Percentiles rank a stretch among this genome's conserved stretches.
These are phyloP conservation scores for Talaromyces amestolkiae DNA, from an alignment of 2,329 filamentous ascomycete species.

Conservation along the genomic window DNA sequence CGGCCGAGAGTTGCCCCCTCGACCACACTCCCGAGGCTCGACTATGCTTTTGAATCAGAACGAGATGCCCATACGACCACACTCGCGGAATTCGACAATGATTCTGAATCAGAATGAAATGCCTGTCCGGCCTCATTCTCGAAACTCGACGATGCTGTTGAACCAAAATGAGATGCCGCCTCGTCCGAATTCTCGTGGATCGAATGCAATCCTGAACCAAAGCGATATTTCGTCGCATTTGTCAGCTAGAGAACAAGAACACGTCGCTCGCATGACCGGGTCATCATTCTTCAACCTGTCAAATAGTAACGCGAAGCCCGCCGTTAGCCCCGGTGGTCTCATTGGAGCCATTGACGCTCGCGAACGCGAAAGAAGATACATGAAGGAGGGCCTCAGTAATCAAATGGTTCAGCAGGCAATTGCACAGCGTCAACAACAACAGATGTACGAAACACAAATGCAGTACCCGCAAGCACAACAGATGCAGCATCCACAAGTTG, in stretches of 20 bases:
- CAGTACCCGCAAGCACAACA: constrained; percentile 31
- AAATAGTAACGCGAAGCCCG: constrained; percentile 51
- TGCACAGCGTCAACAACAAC: constrained; percentile 61
- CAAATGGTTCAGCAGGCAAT: constrained; percentile 73
- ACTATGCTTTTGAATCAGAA: constrained; percentile 13
- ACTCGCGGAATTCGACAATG: constrained; percentile 58
- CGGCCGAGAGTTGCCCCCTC: constrained; percentile 40
- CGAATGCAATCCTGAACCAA: constrained; percentile 51
- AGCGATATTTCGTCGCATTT: constrained; percentile 59
- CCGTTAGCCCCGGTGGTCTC: constrained; percentile 57
- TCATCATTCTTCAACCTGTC: constrained; percentile 70
- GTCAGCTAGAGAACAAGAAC: constrained; percentile 84
- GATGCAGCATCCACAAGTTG: constrained; percentile 24
- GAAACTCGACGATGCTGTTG: constrained; percentile 12
- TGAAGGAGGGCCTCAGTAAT: constrained; percentile 66
- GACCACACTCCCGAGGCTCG: constrained; percentile 59
- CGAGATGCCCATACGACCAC: constrained; percentile 39
- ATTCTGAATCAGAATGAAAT: constrained; percentile 50
- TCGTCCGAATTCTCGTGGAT: constrained; percentile 59
- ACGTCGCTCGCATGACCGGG: constrained; percentile 78
- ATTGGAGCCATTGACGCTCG: constrained; percentile 77
- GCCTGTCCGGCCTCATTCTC: constrained; percentile 5
- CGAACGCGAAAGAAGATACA: constrained; percentile 72
- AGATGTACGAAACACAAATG: constrained; percentile 41
- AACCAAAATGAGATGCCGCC: constrained; percentile 12